phyloP scores from a whole-genome alignment of 257 asterid species.

The Leptodermis oblonga region DNA sequence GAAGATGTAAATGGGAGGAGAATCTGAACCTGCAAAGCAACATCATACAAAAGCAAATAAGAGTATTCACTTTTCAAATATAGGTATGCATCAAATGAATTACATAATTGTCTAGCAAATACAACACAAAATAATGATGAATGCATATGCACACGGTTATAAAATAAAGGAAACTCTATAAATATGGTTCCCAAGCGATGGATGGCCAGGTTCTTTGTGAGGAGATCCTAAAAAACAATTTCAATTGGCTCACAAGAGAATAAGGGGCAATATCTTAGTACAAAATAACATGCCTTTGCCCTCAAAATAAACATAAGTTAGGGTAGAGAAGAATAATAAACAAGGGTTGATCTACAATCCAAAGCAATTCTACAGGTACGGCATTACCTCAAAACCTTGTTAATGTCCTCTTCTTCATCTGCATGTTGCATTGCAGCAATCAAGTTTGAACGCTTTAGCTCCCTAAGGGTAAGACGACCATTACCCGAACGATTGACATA shows the following conservation, averaged over 20 bases:
- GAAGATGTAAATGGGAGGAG: conserved; percentile 4
- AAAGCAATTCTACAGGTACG: conserved; percentile 9
- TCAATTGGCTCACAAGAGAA: not conserved
- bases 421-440: conserved; percentile 97
- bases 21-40: not conserved
- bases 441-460: conserved; percentile 88
- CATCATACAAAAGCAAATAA: not conserved
- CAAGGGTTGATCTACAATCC: not conserved
- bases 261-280: not conserved
- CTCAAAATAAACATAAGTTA: not conserved
- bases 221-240: not conserved
- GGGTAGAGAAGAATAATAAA: not conserved
- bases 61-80: not conserved
- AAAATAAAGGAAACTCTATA: not conserved
- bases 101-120: not conserved
- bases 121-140: not conserved
- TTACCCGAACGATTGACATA: conserved; percentile 92
- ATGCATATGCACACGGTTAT: not conserved
- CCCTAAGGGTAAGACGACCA: conserved; percentile 89
- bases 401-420: conserved; percentile 98
- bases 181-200: not conserved
- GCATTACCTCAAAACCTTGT: conserved; percentile 87
- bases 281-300: conserved; percentile 1
- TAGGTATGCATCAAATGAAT: not conserved
- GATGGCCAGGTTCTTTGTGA: not conserved